phyloP scores from a whole-genome alignment of 768 basidiomycete genomes.

The Tylopilus plumbeoviolaceoides region DNA sequence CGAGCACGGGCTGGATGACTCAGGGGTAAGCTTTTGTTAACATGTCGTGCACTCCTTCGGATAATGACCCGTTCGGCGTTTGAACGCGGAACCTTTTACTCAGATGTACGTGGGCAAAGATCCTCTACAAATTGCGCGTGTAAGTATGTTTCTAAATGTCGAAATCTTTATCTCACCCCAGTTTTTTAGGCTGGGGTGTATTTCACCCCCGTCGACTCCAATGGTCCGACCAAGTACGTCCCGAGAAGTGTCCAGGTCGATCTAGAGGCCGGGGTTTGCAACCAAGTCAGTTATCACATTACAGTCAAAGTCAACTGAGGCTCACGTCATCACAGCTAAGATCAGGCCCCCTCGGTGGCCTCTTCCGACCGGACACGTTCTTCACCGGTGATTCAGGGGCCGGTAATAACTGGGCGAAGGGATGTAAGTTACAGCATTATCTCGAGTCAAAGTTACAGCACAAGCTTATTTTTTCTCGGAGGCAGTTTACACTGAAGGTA shows the following conservation, averaged over 20 bases:
- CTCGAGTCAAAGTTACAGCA: conserved; percentile 1
- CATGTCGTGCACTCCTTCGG: conserved; percentile 4
- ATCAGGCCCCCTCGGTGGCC: conserved; percentile 60
- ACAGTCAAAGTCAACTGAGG: not conserved
- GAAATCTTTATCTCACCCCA: not conserved
- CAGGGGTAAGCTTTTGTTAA: conserved; percentile 46
- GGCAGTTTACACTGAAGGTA: conserved; percentile 86
- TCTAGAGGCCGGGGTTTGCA: conserved; percentile 83
- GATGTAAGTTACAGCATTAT: conserved; percentile 54
- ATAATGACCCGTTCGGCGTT: conserved; percentile 16
- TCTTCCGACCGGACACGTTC: conserved; percentile 89
- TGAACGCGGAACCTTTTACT: conserved; percentile 3
- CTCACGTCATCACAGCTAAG: conserved; percentile 46
- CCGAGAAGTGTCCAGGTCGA: conserved; percentile 90
- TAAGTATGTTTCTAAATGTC: conserved; percentile 32
- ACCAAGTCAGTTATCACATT: conserved; percentile 49
- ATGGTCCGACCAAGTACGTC: conserved; percentile 65
- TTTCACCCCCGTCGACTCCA: conserved; percentile 65
- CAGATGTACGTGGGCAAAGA: conserved; percentile 72
- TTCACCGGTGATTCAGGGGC: conserved; percentile 60
- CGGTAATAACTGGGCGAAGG: conserved; percentile 96
- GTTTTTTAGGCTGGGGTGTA: conserved; percentile 67
- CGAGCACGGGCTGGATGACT: conserved; percentile 77
- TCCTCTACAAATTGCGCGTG: conserved; percentile 68
- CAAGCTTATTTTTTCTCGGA: conserved; percentile 20